Conservation (phyloP, 805 yeast genomes). For the Suhomyces xylopsoci region DNA sequence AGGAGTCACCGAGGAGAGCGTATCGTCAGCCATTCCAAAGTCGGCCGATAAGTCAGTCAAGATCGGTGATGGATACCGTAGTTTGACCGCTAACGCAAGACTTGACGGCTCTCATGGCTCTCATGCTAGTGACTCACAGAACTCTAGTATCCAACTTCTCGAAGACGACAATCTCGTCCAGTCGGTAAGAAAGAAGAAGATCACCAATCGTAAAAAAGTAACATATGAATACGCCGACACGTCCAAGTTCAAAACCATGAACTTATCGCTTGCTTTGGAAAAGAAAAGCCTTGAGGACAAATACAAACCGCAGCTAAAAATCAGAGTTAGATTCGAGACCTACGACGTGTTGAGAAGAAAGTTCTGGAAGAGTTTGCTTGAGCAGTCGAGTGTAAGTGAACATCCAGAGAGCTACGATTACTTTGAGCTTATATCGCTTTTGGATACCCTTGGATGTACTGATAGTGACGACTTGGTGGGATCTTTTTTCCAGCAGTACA, state of each 20-base stretch:
- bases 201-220: conserved; percentile 27
- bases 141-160: conserved; percentile 19
- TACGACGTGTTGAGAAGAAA: conserved; percentile 61
- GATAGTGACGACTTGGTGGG: conserved; percentile 53
- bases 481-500: conserved; percentile 46
- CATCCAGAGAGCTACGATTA: conserved; percentile 41
- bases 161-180: conserved; percentile 32
- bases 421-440: conserved; percentile 59
- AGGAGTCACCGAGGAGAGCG: background rate
- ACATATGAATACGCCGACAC: conserved; percentile 33
- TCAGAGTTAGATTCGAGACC: conserved; percentile 64
- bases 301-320: conserved; percentile 52
- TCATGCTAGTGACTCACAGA: conserved; percentile 4
- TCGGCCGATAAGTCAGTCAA: background rate
- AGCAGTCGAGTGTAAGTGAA: conserved; percentile 48
- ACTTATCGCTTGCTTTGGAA: conserved; percentile 31
- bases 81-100: background rate
- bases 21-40: background rate
- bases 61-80: background rate
- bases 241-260: conserved; percentile 41
- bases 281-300: conserved; percentile 32
- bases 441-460: conserved; percentile 60
- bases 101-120: background rate
- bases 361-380: conserved; percentile 66
- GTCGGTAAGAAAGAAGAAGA: conserved; percentile 25